Percentiles rank a stretch among this genome's conserved stretches.
These are phyloP conservation scores for Fusarium transvaalense DNA, from an alignment of 2,329 filamentous ascomycete genomes.

Conservation along the genomic window DNA sequence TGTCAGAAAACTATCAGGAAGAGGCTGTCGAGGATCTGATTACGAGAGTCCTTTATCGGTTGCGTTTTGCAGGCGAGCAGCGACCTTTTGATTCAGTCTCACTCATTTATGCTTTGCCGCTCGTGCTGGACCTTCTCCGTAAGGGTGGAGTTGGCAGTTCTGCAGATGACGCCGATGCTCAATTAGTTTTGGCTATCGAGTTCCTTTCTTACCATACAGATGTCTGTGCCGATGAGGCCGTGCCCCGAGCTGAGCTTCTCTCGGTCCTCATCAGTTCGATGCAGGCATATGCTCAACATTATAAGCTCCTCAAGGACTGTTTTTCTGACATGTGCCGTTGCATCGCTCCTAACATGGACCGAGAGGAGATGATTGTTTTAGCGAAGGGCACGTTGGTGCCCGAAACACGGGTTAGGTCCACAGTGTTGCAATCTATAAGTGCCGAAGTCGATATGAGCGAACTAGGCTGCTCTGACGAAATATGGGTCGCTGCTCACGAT, in stretches of 20 bases:
- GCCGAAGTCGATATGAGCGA: slow-evolving; percentile 93
- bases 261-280: slow-evolving; percentile 81
- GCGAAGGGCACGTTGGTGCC: slow-evolving; percentile 83
- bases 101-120: slow-evolving; percentile 85
- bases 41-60: slow-evolving; percentile 88
- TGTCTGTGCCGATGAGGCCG: slow-evolving; percentile 77
- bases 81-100: slow-evolving; percentile 92
- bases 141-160: slow-evolving; percentile 81
- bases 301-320: slow-evolving; percentile 94
- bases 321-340: slow-evolving; percentile 87
- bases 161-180: slow-evolving; percentile 86
- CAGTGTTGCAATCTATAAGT: slow-evolving; percentile 89
- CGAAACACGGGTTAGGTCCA: slow-evolving; percentile 82
- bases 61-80: slow-evolving; percentile 92
- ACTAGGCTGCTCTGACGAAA: slow-evolving; percentile 85
- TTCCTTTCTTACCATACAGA: slow-evolving; percentile 90
- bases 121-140: slow-evolving; percentile 82
- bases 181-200: slow-evolving; percentile 89
- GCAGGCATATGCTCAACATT: slow-evolving; percentile 91
- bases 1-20: slow-evolving; percentile 78
- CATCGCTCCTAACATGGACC: slow-evolving; percentile 82
- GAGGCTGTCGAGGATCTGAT: slow-evolving; percentile 88
- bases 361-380: slow-evolving; percentile 80
- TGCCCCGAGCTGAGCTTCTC: slow-evolving; percentile 82
- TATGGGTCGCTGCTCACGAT: slow-evolving; percentile 95